phyloP scores from a whole-genome alignment of 164 flowering plant species.

The Stephania japonica region DNA sequence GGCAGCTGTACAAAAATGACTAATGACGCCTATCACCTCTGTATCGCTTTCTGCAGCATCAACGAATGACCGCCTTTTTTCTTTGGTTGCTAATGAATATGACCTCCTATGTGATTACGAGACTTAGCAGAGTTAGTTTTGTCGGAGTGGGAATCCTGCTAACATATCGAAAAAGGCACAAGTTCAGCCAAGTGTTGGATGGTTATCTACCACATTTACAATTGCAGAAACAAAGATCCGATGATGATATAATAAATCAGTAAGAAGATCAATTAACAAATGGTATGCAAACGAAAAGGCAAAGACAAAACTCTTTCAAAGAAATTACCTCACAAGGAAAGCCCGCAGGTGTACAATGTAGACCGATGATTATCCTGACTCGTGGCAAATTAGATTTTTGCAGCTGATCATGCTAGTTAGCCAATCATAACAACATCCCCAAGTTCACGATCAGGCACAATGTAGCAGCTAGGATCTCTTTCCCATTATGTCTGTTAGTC shows the following conservation, averaged over 20 bases:
- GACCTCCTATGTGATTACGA: not conserved
- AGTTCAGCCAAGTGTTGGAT: no score
- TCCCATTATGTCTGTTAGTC: conserved; percentile 21
- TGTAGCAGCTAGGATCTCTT: conserved; percentile 4
- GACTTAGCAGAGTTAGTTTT: not conserved
- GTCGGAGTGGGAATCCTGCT: not conserved
- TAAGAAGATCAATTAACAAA: not conserved
- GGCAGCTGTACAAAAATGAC: not conserved
- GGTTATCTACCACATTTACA: no score
- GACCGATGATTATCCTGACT: not conserved
- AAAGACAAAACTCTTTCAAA: no score
- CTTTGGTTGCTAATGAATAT: no score
- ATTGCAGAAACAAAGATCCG: no score
- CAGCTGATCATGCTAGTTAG: not conserved
- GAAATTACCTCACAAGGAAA: conserved; percentile 17
- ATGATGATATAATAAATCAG: no score
- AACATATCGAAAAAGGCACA: not conserved
- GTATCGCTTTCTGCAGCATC: not conserved
- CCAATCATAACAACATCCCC: conserved; percentile 1
- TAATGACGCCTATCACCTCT: not conserved
- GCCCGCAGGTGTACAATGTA: not conserved
- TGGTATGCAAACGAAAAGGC: no score
- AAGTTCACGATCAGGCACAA: conserved; percentile 8
- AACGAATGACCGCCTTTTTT: not conserved
- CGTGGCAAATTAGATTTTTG: not conserved